Base-by-base conservation (phyloP, 2,329 filamentous ascomycete species). In the Hypoxylon sp. region DNA sequence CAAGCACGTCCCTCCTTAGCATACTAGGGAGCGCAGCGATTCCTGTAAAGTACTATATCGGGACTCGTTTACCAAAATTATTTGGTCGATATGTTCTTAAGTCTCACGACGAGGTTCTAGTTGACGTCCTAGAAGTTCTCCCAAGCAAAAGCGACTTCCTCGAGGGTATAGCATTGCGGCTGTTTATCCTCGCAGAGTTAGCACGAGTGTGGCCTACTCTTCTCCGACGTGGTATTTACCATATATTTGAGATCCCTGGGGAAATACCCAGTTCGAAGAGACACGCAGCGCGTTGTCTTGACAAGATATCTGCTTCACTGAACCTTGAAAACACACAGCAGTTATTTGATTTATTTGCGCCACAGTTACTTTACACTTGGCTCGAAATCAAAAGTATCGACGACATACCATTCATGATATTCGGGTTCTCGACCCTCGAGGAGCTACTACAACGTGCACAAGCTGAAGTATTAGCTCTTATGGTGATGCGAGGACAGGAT, bases 281-380 rank as follows among this genome's bases (percentile, higher is more conserved):
- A 19, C 91, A 98, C 80, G 94, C 95, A 0, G 87, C 87, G 60
- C 86, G 86, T 56, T 97, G 93, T 72, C 83, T 98, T 46, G 77
- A 79, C 3, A 83, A 86, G 11, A 89, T 98, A 32, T 89, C 94
- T 3, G 80, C 78, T 11, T 84, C 86, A 0, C 85, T 98, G 34
- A 80, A 85, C 0, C 85, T 98, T 21, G 79, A 84, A 23, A 88
- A 89, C 48, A 84, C 93, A 0, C 88, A 85, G 72, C 86, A 90
- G 34, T 82, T 99, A 0, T 98, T 99, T 75, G 83, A 84, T 5
- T 83, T 98, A 0, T 99, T 98, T 76, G 90, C 93, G 5, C 90
- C 94, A 1, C 96, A 99, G 75, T 84, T 99, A 5, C 82, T 98
- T 2, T 97, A 93, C 76, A 97, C 94, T 0, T 99, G 94, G 95